A percentile compares a stretch with the other conserved stretches of the same genome.
Conservation (phyloP, 352 stramenopile genomes). For the Peronospora belbahrii region DNA sequence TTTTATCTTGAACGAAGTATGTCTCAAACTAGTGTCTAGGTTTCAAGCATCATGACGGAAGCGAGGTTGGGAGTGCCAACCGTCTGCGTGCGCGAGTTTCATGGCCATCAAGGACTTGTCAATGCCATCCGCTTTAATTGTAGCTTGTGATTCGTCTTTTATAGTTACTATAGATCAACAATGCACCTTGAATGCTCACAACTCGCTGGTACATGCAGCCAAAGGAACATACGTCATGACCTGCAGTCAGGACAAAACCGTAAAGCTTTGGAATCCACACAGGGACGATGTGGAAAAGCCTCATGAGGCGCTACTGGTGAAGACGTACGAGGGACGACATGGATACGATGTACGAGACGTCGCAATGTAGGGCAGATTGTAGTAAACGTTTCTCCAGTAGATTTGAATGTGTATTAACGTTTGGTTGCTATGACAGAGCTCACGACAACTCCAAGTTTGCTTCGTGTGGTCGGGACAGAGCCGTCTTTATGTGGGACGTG, state of each 20-base stretch:
- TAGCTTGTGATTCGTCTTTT: constrained; percentile 11
- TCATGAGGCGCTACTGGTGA: constrained; percentile 67
- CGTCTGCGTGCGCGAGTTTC: constrained; percentile 42
- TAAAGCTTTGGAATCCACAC: constrained; percentile 86
- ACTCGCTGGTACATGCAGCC: constrained; percentile 21
- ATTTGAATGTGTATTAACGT: neutral
- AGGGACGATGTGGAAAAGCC: constrained; percentile 49
- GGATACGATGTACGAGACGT: constrained; percentile 87
- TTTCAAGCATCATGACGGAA: constrained; percentile 5
- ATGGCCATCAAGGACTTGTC: constrained; percentile 59
- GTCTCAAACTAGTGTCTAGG: neutral
- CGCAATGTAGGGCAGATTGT: constrained; percentile 47
- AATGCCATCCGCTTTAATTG: constrained; percentile 80
- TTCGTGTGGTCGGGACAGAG: constrained; percentile 81
- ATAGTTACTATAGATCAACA: neutral
- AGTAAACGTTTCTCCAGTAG: neutral
- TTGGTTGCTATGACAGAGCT: constrained; percentile 28
- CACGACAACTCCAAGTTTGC: constrained; percentile 84
- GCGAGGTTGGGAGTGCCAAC: constrained; percentile 19
- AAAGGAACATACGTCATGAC: constrained; percentile 88
- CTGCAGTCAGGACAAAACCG: constrained; percentile 79
- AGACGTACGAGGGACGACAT: constrained; percentile 79
- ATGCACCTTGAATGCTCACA: neutral
- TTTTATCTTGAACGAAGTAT: constrained; percentile 18
- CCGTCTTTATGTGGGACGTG: constrained; percentile 86